phyloP scores from a whole-genome alignment of 2,329 filamentous ascomycete genomes.

The Colletotrichum sansevieriae region DNA sequence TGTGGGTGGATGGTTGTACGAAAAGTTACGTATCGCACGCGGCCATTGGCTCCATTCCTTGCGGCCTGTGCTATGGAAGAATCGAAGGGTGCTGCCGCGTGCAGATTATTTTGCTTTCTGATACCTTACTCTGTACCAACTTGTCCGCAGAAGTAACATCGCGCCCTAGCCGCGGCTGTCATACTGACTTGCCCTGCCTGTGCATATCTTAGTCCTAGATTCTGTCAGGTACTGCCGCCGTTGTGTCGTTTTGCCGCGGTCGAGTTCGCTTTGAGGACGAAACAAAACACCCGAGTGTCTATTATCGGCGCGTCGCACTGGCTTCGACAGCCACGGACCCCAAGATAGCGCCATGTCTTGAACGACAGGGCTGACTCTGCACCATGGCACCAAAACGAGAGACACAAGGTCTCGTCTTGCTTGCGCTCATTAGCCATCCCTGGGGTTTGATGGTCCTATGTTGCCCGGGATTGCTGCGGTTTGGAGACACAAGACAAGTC shows the following conservation, averaged over 20 bases:
- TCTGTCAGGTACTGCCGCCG: slow-evolving; percentile 35
- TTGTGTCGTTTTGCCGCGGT: slow-evolving; percentile 20
- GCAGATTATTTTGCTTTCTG: slow-evolving; percentile 20
- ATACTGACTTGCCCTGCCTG: slow-evolving; percentile 13
- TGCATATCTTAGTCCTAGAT: slow-evolving; percentile 3
- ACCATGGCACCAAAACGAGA: slow-evolving; percentile 27
- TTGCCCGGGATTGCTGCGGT: slow-evolving; percentile 5
- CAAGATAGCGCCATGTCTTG: slow-evolving; percentile 40
- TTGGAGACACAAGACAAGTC: not conserved
- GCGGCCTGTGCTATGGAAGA: slow-evolving; percentile 23
- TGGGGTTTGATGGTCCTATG: slow-evolving; percentile 19
- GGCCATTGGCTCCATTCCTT: slow-evolving; percentile 14
- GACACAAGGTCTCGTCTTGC: slow-evolving; percentile 21
- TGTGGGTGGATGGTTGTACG: slow-evolving; percentile 37
- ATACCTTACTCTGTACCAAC: not conserved
- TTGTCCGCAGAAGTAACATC: not conserved
- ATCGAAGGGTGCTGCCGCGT: slow-evolving; percentile 19
- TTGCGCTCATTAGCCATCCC: slow-evolving; percentile 26
- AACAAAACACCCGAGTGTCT: slow-evolving; percentile 35
- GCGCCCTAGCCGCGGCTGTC: slow-evolving; percentile 29
- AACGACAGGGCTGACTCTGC: slow-evolving; percentile 37
- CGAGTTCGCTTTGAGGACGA: slow-evolving; percentile 27
- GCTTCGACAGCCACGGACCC: slow-evolving; percentile 28
- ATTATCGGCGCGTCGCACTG: slow-evolving; percentile 39
- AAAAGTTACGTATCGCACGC: not conserved